Evolutionary conservation across 495 filamentous ascomycete species (phyloP), one percentile per base, ranked within the genome.

Genomic region (Hypoxylon crocopeplum): DNA sequence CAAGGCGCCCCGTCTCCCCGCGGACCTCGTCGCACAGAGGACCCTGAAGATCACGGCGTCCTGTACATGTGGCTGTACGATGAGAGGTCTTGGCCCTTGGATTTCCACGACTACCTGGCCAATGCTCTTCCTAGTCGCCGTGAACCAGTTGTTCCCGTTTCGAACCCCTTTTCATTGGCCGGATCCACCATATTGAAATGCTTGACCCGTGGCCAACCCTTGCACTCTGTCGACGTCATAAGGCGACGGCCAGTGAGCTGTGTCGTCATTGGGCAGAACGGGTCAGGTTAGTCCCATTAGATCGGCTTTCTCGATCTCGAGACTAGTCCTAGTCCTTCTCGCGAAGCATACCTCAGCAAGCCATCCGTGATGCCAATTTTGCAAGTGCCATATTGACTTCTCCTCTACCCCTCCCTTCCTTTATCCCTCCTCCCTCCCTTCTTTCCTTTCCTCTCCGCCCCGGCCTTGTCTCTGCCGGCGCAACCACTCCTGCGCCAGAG

Each of bases 1-100:
- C 29, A 27, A 25, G 51, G 12, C 60, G 48, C 49, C n/a, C 61
- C 61, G 61, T 51, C 61, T 64, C 61, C 61, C 61, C 61, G 61
- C 61, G 45, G 45, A 56, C n/a, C 36, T 59, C 36, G 61, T 64
- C 33, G 46, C 55, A 64, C 61, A 59, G 39, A 56, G 50, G 61
- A 64, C 61, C 61, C 61, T 64, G 61, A 64, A 64, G 61, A 64
- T 64, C 61, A 64, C 50, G 30, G 46, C 55, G 33, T 55, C 61
- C 45, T 59, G 54, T 59, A 64, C 59, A 62, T 59, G 60, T 64
- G 55, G 54, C 55, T 64, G 61, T 59, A 64, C 61, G 61, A 64
- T 64, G 61, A 17, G 24, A 27, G 24, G 61, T 59, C 61, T 59
- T 64, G 61, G 55, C 61, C 19, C 15, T 47, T 56, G 42, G n/a